These are phyloP conservation scores for Acorus calamus DNA, from an alignment of 106 monocot genomes.

Conservation along the genomic window DNA sequence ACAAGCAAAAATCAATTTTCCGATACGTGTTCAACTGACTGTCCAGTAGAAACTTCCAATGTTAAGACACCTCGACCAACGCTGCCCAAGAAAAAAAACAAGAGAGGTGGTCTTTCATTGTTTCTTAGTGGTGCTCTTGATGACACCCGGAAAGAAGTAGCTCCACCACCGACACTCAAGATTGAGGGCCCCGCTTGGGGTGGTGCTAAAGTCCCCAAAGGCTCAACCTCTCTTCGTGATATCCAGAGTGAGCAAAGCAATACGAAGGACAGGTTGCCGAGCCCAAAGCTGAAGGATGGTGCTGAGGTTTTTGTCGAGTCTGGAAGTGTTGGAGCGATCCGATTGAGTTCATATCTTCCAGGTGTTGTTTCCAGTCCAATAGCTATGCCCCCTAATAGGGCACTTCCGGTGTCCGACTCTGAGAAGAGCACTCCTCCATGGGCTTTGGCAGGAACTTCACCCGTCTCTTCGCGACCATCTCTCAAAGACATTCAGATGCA, in stretches of 20 bases:
- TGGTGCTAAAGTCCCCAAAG: conserved; percentile 52
- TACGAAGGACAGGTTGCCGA: conserved; percentile 5
- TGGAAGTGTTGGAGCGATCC: conserved; percentile 25
- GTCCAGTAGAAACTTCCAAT: conserved; percentile 20
- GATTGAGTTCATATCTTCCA: conserved; percentile 40
- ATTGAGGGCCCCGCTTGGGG: conserved; percentile 93
- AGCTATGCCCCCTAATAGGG: conserved; percentile 27
- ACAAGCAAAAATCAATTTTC: conserved; percentile 10
- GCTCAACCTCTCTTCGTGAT: conserved; percentile 55
- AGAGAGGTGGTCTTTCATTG: conserved; percentile 88
- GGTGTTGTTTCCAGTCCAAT: conserved; percentile 34
- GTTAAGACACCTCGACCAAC: conserved; percentile 13
- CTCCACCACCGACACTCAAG: conserved; percentile 59
- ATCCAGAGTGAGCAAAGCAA: conserved; percentile 91
- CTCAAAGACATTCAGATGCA: conserved; percentile 94
- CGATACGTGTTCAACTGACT: conserved; percentile 16
- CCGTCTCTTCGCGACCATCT: conserved; percentile 44
- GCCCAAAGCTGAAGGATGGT: conserved; percentile 17
- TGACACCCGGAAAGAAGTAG: conserved; percentile 32
- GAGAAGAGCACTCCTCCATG: conserved; percentile 81
- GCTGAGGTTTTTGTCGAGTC: conserved; percentile 16
- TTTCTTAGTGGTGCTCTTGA: conserved; percentile 97
- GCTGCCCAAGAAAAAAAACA: conserved; percentile 70
- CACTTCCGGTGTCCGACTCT: conserved; percentile 25
- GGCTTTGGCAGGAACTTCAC: conserved; percentile 65